Evolutionary conservation across 768 basidiomycete species (phyloP), one percentile per base, ranked within the genome.

Genomic region (Leccinum truebloodii): DNA sequence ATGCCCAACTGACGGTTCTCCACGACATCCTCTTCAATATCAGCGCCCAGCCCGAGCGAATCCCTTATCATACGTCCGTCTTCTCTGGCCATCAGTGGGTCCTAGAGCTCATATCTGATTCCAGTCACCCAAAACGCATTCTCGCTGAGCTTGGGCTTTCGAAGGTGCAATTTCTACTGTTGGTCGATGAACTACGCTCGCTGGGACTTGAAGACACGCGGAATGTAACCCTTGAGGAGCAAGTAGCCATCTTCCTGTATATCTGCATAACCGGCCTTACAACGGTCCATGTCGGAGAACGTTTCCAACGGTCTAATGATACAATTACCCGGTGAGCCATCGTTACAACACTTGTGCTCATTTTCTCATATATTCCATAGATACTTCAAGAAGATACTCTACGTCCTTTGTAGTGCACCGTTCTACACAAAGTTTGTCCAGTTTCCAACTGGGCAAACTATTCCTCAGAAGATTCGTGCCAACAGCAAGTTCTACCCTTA

Each of bases 61-160:
- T 44, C n/a, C 41, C 41, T n/a, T 44, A 44, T 44, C 41, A 44
- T 9, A 44, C n/a, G 3, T 44, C n/a, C 26, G 52, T 54, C 26
- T 62, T 73, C 9, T 63, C 65, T 0, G 69, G 71, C 3, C 28
- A 63, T 22, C 61, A 28, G 5, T 73, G 66, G 67, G 62, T 73
- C 1, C 18, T 57, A 6, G 69, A 73, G 39, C 61, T 73, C 5
- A 37, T 70, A 5, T 13, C 26, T 39, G 69, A 37, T 2, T 37
- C 14, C 14, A 16, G 71, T 10, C 67, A 73, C 59, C 63, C 59
- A 6, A 46, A 67, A 3, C 54, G 52, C 1, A 69, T 72, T 20
- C 18, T 57, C 8, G 50, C 28, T 16, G 54, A 68, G 24, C 66
- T 72, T 22, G 69, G 71, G 1, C 48, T 73, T 30, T 37, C 44